These are phyloP conservation scores for Macadamia integrifolia DNA, from an alignment of 164 flowering plant species.

Conservation along the genomic window DNA sequence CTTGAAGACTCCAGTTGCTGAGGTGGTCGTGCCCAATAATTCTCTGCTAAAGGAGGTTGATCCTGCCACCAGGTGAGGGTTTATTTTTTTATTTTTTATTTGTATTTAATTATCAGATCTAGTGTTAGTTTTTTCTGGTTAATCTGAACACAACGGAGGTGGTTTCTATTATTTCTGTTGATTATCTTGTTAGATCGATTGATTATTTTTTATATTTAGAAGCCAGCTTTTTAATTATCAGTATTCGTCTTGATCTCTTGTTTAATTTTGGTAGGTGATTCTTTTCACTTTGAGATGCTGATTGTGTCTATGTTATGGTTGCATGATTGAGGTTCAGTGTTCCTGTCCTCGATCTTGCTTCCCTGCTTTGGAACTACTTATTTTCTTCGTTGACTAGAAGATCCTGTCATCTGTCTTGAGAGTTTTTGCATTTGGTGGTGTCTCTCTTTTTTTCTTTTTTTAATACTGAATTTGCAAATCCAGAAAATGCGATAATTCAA, in stretches of 20 bases:
- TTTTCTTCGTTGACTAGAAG: not conserved
- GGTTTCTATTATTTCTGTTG: not conserved
- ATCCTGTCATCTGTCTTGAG: not conserved
- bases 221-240: not conserved
- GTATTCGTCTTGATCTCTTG: not conserved
- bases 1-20: slow-evolving; percentile 77
- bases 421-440: too few relatives aligned
- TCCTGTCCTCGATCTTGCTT: not conserved
- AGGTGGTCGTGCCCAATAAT: slow-evolving; percentile 61
- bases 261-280: not conserved
- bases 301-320: not conserved
- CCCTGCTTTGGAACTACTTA: not conserved
- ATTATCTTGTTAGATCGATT: not conserved
- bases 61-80: slow-evolving; percentile 77
- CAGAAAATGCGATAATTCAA: too few relatives aligned
- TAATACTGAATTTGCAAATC: too few relatives aligned
- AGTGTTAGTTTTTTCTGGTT: not conserved
- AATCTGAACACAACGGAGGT: too few relatives aligned
- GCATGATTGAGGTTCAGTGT: not conserved
- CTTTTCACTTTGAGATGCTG: too few relatives aligned
- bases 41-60: slow-evolving; percentile 74
- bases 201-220: not conserved
- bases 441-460: too few relatives aligned
- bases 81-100: slow-evolving; percentile 2
- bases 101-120: not conserved